Conservation (phyloP, 2,329 filamentous ascomycete species). For the Fusarium luffae region DNA sequence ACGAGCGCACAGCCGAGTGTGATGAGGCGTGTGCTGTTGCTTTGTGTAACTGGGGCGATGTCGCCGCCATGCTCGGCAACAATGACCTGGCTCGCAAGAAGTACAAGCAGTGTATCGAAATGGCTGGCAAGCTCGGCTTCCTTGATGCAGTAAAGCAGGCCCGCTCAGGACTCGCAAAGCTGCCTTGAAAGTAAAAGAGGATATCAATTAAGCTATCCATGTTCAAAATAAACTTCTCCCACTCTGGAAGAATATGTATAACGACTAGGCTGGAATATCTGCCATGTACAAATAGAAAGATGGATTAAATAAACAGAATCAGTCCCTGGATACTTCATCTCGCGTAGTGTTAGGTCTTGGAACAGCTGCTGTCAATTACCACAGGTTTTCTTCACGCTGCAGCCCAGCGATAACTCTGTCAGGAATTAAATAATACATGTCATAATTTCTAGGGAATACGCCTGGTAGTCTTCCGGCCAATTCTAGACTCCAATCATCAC, state of each 20-base stretch:
- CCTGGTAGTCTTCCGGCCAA: background rate
- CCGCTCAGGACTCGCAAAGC: constrained; percentile 59
- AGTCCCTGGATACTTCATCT: background rate
- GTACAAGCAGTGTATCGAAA: constrained; percentile 74
- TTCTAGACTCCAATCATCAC: constrained; percentile 13
- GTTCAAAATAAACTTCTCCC: background rate
- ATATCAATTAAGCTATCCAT: background rate
- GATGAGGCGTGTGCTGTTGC: constrained; percentile 85
- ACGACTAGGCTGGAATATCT: constrained; percentile 1
- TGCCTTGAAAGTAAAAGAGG: constrained; percentile 37
- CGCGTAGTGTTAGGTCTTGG: background rate
- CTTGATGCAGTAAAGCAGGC: constrained; percentile 64
- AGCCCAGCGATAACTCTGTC: background rate
- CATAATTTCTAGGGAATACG: constrained; percentile 8
- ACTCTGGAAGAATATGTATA: background rate
- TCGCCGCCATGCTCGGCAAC: constrained; percentile 80
- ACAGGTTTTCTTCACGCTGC: background rate
- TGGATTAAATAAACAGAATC: background rate
- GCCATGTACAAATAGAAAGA: constrained; percentile 26
- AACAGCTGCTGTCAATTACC: background rate
- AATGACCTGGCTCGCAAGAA: constrained; percentile 71
- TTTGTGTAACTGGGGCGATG: constrained; percentile 86
- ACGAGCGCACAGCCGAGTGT: constrained; percentile 79
- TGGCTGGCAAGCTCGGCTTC: constrained; percentile 68
- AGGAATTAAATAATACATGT: background rate